phyloP scores from a whole-genome alignment of 345 rosid species.

The Tarenaya hassleriana region DNA sequence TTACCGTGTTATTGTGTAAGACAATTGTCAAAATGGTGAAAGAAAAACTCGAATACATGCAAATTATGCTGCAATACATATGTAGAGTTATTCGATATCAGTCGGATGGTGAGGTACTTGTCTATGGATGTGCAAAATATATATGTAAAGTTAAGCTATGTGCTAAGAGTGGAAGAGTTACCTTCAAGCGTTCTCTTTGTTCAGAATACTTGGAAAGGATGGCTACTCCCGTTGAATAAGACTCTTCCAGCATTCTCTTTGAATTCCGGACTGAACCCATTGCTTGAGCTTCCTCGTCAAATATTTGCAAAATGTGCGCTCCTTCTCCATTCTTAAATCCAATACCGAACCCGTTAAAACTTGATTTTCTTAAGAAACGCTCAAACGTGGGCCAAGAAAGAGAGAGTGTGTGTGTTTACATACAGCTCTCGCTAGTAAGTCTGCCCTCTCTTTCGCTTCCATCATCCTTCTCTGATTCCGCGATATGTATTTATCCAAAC shows the following conservation, averaged over 20 bases:
- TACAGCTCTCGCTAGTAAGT: conserved; percentile 75
- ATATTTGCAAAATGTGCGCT: conserved; percentile 73
- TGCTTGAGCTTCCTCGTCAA: conserved; percentile 89
- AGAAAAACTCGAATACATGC: too few relatives aligned
- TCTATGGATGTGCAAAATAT: not conserved
- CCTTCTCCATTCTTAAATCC: conserved; percentile 69
- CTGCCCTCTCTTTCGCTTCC: conserved; percentile 86
- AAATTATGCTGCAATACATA: too few relatives aligned
- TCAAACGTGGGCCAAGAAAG: not conserved
- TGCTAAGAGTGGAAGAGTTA: conserved; percentile 16
- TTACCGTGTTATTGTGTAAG: too few relatives aligned
- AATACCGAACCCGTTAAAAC: conserved; percentile 1
- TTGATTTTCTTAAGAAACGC: not conserved
- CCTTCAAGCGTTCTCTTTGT: conserved; percentile 93
- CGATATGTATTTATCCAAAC: conserved; percentile 55
- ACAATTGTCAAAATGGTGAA: too few relatives aligned
- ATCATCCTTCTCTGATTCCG: conserved; percentile 62
- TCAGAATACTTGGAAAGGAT: conserved; percentile 79
- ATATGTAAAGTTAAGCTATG: not conserved
- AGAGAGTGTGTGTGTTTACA: conserved; percentile 9
- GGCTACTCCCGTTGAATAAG: conserved; percentile 70
- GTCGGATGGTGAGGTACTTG: not conserved
- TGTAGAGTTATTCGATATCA: too few relatives aligned
- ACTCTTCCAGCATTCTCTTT: conserved; percentile 74
- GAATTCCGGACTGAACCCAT: conserved; percentile 81